These are phyloP conservation scores for Saccharomyces hybrid DNA, from an alignment of 1,139 yeast genomes.

Conservation along the genomic window DNA sequence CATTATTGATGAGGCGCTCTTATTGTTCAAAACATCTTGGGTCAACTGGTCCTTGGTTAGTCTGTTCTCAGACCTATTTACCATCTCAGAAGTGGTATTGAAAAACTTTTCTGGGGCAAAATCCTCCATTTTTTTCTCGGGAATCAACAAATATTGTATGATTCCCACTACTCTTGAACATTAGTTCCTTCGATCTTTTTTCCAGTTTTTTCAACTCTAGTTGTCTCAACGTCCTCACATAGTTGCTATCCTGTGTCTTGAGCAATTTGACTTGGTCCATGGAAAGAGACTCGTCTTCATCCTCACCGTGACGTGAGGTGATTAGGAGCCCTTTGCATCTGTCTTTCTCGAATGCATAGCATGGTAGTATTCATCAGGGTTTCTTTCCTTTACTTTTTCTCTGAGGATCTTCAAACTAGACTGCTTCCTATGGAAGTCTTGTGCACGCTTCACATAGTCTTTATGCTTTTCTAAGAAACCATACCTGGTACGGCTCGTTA, in stretches of 20 bases:
- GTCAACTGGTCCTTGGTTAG: constrained; percentile 52
- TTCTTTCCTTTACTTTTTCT: constrained; percentile 62
- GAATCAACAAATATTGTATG: constrained; percentile 83
- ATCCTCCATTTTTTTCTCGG: constrained; percentile 44
- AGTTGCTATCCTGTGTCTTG: constrained; percentile 85
- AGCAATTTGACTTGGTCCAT: constrained; percentile 72
- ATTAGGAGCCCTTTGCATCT: constrained; percentile 60
- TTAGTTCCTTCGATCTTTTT: constrained; percentile 47
- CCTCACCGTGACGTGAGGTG: constrained; percentile 58
- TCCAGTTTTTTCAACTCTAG: constrained; percentile 61
- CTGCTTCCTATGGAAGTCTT: constrained; percentile 82
- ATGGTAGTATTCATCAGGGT: constrained; percentile 96
- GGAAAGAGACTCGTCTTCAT: constrained; percentile 37
- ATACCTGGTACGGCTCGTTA: constrained; percentile 58
- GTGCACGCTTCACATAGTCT: constrained; percentile 83
- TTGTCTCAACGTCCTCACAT: constrained; percentile 67
- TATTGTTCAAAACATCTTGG: constrained; percentile 11
- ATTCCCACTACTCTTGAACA: constrained; percentile 52
- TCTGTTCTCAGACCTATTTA: constrained; percentile 66
- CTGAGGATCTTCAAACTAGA: constrained; percentile 72
- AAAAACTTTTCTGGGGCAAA: constrained; percentile 63
- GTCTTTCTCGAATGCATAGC: constrained; percentile 71
- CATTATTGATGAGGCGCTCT: constrained; percentile 24
- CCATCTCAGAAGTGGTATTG: constrained; percentile 58
- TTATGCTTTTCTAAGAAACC: constrained; percentile 93